Evolutionary conservation across 176 grass and related monocot species (phyloP).

Genomic region (Cocos nucifera): DNA sequence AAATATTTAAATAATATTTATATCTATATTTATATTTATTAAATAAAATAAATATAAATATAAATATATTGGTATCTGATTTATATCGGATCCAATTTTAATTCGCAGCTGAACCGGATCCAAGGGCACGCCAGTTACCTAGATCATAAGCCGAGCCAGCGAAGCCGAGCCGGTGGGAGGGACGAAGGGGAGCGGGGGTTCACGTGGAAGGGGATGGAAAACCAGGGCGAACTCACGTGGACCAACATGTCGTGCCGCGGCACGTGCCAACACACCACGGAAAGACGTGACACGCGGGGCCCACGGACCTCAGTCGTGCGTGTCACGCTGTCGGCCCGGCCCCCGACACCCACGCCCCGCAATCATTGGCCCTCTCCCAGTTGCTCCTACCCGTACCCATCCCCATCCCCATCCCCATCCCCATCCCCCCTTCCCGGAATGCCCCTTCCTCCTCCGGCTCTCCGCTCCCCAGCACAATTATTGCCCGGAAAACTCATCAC

Average conservation of each 20-base stretch:
- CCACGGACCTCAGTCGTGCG: not conserved
- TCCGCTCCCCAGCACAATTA: not conserved
- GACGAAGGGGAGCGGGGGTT: slow-evolving; percentile 1
- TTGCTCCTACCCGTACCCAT: too few species aligned
- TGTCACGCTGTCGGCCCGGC: not conserved
- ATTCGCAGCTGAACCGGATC: too few species aligned
- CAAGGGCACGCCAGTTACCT: too few species aligned
- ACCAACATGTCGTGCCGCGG: slow-evolving; percentile 4
- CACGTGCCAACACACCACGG: slow-evolving; percentile 6
- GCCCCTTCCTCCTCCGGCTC: not conserved
- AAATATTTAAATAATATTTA: too few species aligned
- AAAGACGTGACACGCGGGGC: not conserved
- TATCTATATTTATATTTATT: too few species aligned
- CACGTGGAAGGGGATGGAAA: slow-evolving; percentile 11
- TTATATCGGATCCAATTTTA: too few species aligned
- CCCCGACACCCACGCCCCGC: slow-evolving; percentile 11
- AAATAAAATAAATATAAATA: too few species aligned
- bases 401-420: too few species aligned
- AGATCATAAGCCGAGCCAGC: not conserved
- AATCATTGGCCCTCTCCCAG: slow-evolving; percentile 7
- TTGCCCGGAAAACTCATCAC: not conserved
- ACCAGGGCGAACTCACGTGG: slow-evolving; percentile 2
- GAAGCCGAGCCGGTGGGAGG: not conserved
- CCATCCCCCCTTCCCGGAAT: not conserved
- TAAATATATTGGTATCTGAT: too few species aligned